Evolutionary conservation across 352 stramenopile species (phyloP).

Genomic region (Globisporangium nunn): DNA sequence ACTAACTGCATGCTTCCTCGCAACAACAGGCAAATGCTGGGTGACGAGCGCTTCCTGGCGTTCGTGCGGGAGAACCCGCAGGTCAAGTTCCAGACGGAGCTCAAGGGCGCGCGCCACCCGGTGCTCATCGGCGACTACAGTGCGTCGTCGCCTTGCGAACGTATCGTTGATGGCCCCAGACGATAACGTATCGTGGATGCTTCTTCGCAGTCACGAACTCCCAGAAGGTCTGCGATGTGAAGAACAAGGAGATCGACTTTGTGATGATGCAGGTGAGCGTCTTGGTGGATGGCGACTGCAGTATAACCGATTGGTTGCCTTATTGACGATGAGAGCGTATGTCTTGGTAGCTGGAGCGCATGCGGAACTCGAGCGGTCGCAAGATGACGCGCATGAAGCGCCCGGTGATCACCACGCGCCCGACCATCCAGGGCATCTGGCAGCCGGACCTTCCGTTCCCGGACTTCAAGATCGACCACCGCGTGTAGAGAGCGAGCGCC

Average conservation of each 20-base stretch:
- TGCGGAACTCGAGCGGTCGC: slow-evolving; percentile 80
- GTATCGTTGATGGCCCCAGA: background rate
- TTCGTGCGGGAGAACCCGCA: slow-evolving; percentile 87
- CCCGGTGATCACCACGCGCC: slow-evolving; percentile 73
- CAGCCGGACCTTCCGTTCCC: slow-evolving; percentile 82
- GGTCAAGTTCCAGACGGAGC: slow-evolving; percentile 75
- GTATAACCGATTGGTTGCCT: background rate
- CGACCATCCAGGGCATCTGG: slow-evolving; percentile 83
- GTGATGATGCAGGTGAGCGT: slow-evolving; percentile 70
- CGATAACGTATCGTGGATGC: background rate
- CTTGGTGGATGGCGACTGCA: background rate
- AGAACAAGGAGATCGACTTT: slow-evolving; percentile 84
- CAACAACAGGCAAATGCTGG: slow-evolving; percentile 45
- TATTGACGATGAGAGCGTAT: too few species aligned
- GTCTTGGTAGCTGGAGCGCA: slow-evolving; percentile 52
- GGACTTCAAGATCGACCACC: slow-evolving; percentile 77
- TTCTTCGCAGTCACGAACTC: slow-evolving; percentile 57
- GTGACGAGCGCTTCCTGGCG: slow-evolving; percentile 66
- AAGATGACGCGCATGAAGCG: slow-evolving; percentile 88
- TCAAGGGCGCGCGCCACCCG: slow-evolving; percentile 79
- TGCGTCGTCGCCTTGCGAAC: slow-evolving; percentile 11
- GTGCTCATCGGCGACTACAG: slow-evolving; percentile 83
- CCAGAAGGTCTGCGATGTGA: slow-evolving; percentile 81
- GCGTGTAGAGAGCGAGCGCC: slow-evolving; percentile 21
- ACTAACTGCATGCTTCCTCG: background rate